Base-by-base conservation (phyloP, 306 rosid genomes). In the Macrotyloma uniflorum region DNA sequence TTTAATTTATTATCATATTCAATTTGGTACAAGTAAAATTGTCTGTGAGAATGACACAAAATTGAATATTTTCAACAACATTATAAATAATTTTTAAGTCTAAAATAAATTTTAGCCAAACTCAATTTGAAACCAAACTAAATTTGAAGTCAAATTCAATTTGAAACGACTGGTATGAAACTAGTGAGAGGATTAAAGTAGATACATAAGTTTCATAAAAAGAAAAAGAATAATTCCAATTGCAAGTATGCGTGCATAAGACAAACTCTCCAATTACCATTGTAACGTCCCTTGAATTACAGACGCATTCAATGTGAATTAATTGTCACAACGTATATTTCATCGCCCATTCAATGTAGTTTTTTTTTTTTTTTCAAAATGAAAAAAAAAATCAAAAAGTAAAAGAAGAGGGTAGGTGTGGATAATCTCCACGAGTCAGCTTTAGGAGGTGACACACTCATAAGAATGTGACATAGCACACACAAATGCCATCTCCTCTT, bases 401-500 rank as follows among this genome's bases (percentile, higher is more conserved):
- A 9, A 10, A 6, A 22, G 54, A 33, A 13, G 23, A 5, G 62
- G 57, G 13, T 18, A 20, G 38, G 55, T 16, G 26, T 46, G 18
- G 13, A 19, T 26, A 30, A 64, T 36, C 11, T 50, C 80, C 80
- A 66, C 75, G 80, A 53, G 79, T 65, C 62, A 43, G 16, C 2
- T 10, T 35, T 2, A 80, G 9, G 32, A 19, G 50, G 33, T 26
- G 84, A 74, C 80, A 80, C 23, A 49, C 8, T 4, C 55, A 15
- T 7, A 35, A 22, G 8, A 11, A 58, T 5, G 33, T 19, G 32
- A 77, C 20, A 12, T 20, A 26, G 18, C 53, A 26, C 15, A 15
- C 20, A 8, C 46, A 42, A n/a, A n/a, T 9, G 1, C 5, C 5
- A 5, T 19, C 26, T 46, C 28, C 26, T 32, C 49, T 75, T 67